Percentiles rank a stretch among this genome's conserved stretches.
phyloP scores from a whole-genome alignment of 129 eudicot species.

The carrot (Daucus carota) region DH1_v3.0 NC_030381.2:25759001-25759500 shows the following conservation, averaged over 20 bases:
- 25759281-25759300: conserved; percentile 58
- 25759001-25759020: conserved; percentile 58
- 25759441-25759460: conserved; percentile 98
- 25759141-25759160: conserved; percentile 77
- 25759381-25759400: conserved; percentile 48
- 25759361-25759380: conserved; percentile 80
- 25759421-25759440: conserved; percentile 81
- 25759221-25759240: conserved; percentile 41
- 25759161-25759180: conserved; percentile 90
- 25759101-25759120: conserved; percentile 11
- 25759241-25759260: conserved; percentile 48
- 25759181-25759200: conserved; percentile 88
- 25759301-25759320: conserved; percentile 91
- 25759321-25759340: conserved; percentile 95
- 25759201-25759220: conserved; percentile 94
- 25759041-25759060: conserved; percentile 76
- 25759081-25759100: conserved; percentile 17
- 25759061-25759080: conserved; percentile 57
- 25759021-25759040: conserved; percentile 59
- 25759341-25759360: conserved; percentile 94
- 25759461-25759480: conserved; percentile 96
- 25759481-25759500: conserved; percentile 88
- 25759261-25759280: conserved; percentile 55
- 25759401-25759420: conserved; percentile 67
- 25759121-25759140: conserved; percentile 64